These are phyloP conservation scores for Primulina tabacum DNA, from an alignment of 257 asterid species.

Conservation along the genomic window DNA sequence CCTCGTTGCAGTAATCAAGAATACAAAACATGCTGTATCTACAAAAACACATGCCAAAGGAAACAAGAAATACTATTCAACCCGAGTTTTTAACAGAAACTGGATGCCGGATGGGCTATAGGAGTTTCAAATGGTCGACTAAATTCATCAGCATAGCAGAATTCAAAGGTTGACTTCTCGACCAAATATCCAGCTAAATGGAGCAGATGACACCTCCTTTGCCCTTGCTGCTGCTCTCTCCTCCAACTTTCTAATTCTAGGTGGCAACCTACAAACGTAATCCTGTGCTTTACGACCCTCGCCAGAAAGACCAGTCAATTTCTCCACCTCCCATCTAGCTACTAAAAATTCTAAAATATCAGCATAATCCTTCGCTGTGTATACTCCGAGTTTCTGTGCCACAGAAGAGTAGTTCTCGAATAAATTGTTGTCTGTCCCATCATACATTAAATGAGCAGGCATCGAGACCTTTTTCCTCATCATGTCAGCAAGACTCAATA, in stretches of 20 bases:
- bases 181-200: constrained; percentile 53
- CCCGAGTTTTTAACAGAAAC: neutral
- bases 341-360: constrained; percentile 50
- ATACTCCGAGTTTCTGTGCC: constrained; percentile 54
- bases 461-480: constrained; percentile 59
- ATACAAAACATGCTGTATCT: neutral
- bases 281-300: constrained; percentile 59
- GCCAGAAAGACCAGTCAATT: constrained; percentile 49
- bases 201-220: constrained; percentile 34
- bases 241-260: constrained; percentile 47
- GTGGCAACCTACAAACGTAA: constrained; percentile 46
- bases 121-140: neutral
- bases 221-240: constrained; percentile 52
- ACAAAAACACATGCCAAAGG: neutral
- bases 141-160: neutral
- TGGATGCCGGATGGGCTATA: neutral
- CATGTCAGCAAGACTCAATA: constrained; percentile 48
- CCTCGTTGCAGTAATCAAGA: neutral
- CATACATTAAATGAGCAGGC: constrained; percentile 64
- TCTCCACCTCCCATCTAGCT: constrained; percentile 55
- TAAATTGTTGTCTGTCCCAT: constrained; percentile 46
- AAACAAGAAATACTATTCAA: neutral
- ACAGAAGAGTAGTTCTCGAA: constrained; percentile 51
- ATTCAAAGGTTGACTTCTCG: constrained; percentile 43
- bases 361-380: constrained; percentile 60